Evolutionary conservation across 495 filamentous ascomycete species (phyloP), one percentile per base, ranked within the genome.

Genomic region (Neurospora cerealis): DNA sequence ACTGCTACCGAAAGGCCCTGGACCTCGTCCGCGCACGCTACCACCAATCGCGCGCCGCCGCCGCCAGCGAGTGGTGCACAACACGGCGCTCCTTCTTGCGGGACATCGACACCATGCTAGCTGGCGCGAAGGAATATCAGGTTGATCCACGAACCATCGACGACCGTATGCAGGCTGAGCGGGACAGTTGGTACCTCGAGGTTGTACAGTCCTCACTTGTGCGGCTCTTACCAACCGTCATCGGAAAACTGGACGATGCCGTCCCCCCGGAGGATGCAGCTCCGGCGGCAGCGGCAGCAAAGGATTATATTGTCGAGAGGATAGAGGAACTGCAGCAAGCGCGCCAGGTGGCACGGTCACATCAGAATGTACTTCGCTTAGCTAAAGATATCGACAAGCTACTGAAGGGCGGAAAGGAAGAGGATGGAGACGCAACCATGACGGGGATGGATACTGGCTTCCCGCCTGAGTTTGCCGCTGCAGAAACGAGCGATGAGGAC

Each of bases 171-270:
- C 72, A 78, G 21, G 81, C 82, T 48, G 83, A 83, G 77, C 83
- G 83, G 69, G 79, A 78, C 69, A 77, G 81, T 42, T 86, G 84
- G 84, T 83, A 85, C 60, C 77, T 78, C 54, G 82, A 83, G 70
- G 80, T 76, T 40, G 78, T 81, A 70, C 78, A 80, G 8, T 73
- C 74, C 10, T 75, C 80, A 9, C 66, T 81, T 39, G 70, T 85
- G 24, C 80, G 81, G 36, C 73, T 78, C 74, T 32, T 62, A 62
- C n/a, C 72, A 74, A 24, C 76, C 69, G 24, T 76, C 75, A 60
- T 78, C 62, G 69, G 75, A 70, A 11, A 76, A 75, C 74, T 75
- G 72, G 75, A 79, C 70, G 40, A 72, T 7, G 34, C 42, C 32
- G 32, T 72, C 19, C 6, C 32, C 42, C n/a, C 44, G 42, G 76